Evolutionary conservation across 1,284 basidiomycete genomes (phyloP).

Genomic region (Phylloporus gajari): DNA sequence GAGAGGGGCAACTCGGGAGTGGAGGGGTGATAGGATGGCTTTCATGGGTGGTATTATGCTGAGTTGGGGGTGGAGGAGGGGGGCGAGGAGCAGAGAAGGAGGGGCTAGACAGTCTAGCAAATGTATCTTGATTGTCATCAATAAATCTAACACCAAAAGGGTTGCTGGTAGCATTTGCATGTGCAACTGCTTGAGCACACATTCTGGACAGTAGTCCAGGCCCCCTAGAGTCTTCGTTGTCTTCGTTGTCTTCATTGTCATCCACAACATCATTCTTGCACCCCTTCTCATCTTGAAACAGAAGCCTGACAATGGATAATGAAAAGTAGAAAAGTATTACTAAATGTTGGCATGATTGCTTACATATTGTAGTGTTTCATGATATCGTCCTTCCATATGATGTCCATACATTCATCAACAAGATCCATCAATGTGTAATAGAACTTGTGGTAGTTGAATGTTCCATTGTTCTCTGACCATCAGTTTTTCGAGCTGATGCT

Average conservation of each 20-base stretch:
- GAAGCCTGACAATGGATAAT: too few species aligned
- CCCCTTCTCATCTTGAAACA: not conserved
- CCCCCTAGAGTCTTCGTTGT: not conserved
- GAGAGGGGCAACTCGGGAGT: too few species aligned
- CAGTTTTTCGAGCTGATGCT: not conserved
- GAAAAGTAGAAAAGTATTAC: too few species aligned
- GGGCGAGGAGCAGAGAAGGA: not conserved
- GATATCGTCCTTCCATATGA: too few species aligned
- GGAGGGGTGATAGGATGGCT: too few species aligned
- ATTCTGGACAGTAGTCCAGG: not conserved
- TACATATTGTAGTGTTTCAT: too few species aligned
- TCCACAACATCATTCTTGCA: not conserved
- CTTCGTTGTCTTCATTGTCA: not conserved
- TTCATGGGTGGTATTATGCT: too few species aligned
- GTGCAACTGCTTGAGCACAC: not conserved
- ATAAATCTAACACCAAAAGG: too few species aligned
- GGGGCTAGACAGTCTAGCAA: not conserved
- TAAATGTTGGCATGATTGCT: too few species aligned
- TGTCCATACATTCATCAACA: not conserved
- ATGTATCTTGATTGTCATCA: not conserved
- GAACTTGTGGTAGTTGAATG: not conserved
- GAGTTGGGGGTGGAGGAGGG: too few species aligned
- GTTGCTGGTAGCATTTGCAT: not conserved
- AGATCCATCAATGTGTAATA: not conserved
- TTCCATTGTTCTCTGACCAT: not conserved